Base-by-base conservation (phyloP, 148 eudicot species). In the Pouteria glomerata region DNA sequence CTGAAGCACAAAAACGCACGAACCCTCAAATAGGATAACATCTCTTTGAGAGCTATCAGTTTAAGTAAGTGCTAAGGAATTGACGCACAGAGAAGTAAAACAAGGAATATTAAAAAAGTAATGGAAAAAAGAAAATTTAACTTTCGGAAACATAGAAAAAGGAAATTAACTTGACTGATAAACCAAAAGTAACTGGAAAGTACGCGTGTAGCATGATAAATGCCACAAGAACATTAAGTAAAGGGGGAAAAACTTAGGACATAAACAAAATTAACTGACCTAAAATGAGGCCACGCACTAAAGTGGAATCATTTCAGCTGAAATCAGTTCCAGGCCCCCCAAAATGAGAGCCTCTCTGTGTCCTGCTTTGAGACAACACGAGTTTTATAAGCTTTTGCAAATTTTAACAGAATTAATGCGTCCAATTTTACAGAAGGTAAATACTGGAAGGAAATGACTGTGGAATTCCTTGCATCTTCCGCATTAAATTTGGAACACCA, bases 241-340 rank as follows among this genome's bases (percentile, higher is more conserved):
- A 80, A 77, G 64, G 59, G 44, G 44, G 10, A 56, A 55, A 80
- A 82, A 67, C 81, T 91, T 73, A 63, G 73, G 83, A 45, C 92
- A 78, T 80, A 88, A 92, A 92, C 85, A 83, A 84, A 83, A 79
- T 74, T 61, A 70, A 91, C 97, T 90, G 93, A 91, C 97, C 96
- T 91, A 90, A 83, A 83, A 88, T 83, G 92, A 87, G 89, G 87
- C 92, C 96, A 96, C 89, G 87, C 85, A 92, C 74, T 91, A 85
- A 82, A 84, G 87, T 89, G 99, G 97, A 85, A 84, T 87, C 96
- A 90, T 88, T 90, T 96, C 96, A 81, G 94, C 96, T 83, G 92
- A 84, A 90, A 87, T 84, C 90, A 88, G 87, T 91, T 90, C 91
- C 97, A 88, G 92, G 99, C 94, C 94, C 97, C 89, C 92, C 88